Conservation (phyloP, 2,329 filamentous ascomycete species). For the Chrysoporthe austroafricana region DNA sequence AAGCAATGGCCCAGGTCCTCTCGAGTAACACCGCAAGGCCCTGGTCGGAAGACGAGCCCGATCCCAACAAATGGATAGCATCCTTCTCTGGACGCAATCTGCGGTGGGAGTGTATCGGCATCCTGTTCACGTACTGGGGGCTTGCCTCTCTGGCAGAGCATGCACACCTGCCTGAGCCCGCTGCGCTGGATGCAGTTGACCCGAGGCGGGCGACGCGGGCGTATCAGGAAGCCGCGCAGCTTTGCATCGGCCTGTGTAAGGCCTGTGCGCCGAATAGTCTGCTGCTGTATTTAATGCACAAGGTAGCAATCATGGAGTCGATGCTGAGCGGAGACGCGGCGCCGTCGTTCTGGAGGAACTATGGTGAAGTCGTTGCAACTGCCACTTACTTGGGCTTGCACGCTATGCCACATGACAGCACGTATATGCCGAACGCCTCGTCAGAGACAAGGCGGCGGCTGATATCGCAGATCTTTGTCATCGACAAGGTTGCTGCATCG, state of each 20-base stretch:
- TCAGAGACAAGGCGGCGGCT: constrained; percentile 43
- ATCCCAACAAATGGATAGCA: constrained; percentile 42
- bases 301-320: constrained; percentile 42
- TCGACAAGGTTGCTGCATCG: constrained; percentile 55
- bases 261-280: constrained; percentile 42
- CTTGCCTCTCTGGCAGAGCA: constrained; percentile 22
- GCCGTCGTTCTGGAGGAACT: constrained; percentile 40
- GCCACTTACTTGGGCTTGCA: constrained; percentile 44
- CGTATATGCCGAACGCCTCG: constrained; percentile 39
- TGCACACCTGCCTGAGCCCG: constrained; percentile 9
- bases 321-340: constrained; percentile 45
- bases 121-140: constrained; percentile 40
- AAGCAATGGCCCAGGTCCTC: constrained; percentile 42
- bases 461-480: constrained; percentile 42
- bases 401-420: constrained; percentile 31
- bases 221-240: constrained; percentile 36
- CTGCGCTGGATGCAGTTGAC: neutral
- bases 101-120: constrained; percentile 49
- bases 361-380: constrained; percentile 42
- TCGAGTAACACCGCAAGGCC: constrained; percentile 44
- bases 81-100: constrained; percentile 44
- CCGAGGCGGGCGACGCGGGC: constrained; percentile 28
- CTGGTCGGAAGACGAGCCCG: constrained; percentile 40
- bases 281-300: constrained; percentile 43
- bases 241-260: constrained; percentile 37